Evolutionary conservation across 2,329 filamentous ascomycete genomes (phyloP).

Genomic region (Dothiorella sarmentorum): DNA sequence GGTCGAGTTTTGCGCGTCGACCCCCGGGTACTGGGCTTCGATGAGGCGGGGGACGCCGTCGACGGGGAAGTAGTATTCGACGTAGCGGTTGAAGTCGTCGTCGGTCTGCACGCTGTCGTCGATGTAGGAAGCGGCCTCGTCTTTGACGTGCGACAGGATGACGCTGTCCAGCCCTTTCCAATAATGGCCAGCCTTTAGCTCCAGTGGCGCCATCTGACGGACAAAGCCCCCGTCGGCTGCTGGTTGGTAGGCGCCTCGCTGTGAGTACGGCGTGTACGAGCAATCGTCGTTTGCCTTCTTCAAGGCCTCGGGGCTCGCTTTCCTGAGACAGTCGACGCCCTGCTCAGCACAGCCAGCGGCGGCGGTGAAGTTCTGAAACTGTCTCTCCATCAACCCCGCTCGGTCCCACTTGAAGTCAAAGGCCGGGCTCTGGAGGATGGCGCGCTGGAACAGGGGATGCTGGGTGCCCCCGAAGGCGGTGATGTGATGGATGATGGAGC

Average conservation of each 20-base stretch:
- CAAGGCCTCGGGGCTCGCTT: conserved; percentile 23
- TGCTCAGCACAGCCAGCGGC: conserved; percentile 33
- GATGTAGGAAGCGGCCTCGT: conserved; percentile 33
- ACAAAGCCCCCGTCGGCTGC: conserved; percentile 34
- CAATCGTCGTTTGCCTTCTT: conserved; percentile 28
- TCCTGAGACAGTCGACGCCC: conserved; percentile 33
- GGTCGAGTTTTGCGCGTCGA: conserved; percentile 28
- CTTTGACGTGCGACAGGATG: conserved; percentile 34
- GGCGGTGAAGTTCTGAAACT: conserved; percentile 26
- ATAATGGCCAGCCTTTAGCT: conserved; percentile 32
- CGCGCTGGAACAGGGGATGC: conserved; percentile 44
- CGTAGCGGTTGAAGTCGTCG: conserved; percentile 32
- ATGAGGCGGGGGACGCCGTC: conserved; percentile 24
- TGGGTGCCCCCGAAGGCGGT: conserved; percentile 43
- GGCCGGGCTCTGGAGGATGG: conserved; percentile 34
- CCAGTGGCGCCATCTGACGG: conserved; percentile 31
- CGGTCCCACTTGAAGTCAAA: conserved; percentile 25
- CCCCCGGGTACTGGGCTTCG: conserved; percentile 31
- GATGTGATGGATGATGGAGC: conserved; percentile 51
- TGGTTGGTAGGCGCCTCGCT: conserved; percentile 32
- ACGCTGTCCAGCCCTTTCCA: conserved; percentile 32
- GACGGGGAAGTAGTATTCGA: conserved; percentile 21
- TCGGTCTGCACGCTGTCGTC: conserved; percentile 25
- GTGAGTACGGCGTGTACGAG: conserved; percentile 21
- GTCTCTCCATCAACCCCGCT: conserved; percentile 25